Base-by-base conservation (phyloP, 2,329 filamentous ascomycete species). In the Fusarium tupiense region DNA sequence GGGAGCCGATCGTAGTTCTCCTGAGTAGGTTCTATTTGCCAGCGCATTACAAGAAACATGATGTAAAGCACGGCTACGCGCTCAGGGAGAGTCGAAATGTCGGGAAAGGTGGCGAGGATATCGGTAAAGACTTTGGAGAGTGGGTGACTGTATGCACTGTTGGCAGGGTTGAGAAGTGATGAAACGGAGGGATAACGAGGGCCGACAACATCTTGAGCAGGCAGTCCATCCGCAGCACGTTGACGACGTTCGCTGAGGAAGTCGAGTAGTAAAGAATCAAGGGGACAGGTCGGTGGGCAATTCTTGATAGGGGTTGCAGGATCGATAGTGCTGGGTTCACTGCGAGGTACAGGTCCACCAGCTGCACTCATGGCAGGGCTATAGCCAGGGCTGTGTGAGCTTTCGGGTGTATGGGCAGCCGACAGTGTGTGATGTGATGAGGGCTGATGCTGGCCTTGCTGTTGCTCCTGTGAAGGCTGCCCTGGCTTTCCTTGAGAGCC, bases 41-140 rank as follows among this genome's bases (percentile, higher is more conserved):
- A 98, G 47, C 92, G 89, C 91, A 96, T 94, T 72, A 95, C 80
- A 38, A 95, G 87, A 82, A 97, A 97, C 93, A 97, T 97, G 79
- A 92, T 85, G 81, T 95, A 97, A 13, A 97, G 87, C 12, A 94
- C 90, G 14, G 93, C 94, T 0, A 97, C 90, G 77, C 93, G 92
- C 82, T 97, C 94, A 0, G 95, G 94, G 1, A 97, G 87, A n/a
- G 87, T 88, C 8, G 88, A 89, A 37, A 98, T 90, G 76, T 93
- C 91, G 0, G 94, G 94, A 76, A 97, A 97, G n/a, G 92, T 94
- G 72, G 89, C 87, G 17, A 97, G 86, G 67, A 97, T 94, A 81
- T 97, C 94, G 47, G 93, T 95, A 80, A 97, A 94, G 20, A 97
- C 89, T 74, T 94, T 94, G 12, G 94, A 96, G 4, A 97, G 86